Evolutionary conservation across 1,284 basidiomycete species (phyloP), one percentile per base, ranked within the genome.

Genomic region (Ganoderma sinense): DNA sequence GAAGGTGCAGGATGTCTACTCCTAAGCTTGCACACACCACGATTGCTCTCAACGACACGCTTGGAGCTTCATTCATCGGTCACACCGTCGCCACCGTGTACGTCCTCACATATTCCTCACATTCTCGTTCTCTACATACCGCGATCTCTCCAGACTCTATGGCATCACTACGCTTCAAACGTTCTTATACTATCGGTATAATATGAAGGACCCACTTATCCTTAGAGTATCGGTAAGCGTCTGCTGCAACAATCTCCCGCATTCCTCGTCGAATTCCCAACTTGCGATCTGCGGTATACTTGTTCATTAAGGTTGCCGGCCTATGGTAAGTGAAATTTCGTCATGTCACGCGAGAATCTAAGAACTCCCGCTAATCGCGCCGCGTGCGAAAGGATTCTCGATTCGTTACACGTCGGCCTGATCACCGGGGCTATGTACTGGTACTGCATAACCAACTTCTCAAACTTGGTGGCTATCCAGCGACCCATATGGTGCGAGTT

Each of bases 401-500:
- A 76, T 59, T 69, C 55, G 26, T n/a, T 74, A 1, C 75, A 77
- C 53, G 71, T 64, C 18, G 73, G 59, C 18, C 62, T 77, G 20
- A 73, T 77, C 67, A 75, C 72, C 11, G 66, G 67, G 5, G 68
- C 70, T 2, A 66, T 75, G 66, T 77, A 77, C 51, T 74, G 66
- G 67, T 77, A 77, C 45, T 69, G 75, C 51, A 66, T 77, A 40
- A 68, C 69, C 36, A 74, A 67, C 66, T 75, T 75, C 66, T 69
- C 69, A 36, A 65, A 77, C 53, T 65, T 74, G 8, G 13, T 43
- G 10, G 71, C 68, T 4, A 58, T 75, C 8, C 67, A 68, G 16
- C 55, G 53, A 31, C 75, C 75, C 0, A 68, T 74, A 39, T 77
- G 75, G 74, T 75, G 26, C 56, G 70, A 11, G 55, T 23, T 55